A percentile compares a stretch with the other conserved stretches of the same genome.
Conservation (phyloP, 345 rosid genomes). For the Durio zibethinus region DNA sequence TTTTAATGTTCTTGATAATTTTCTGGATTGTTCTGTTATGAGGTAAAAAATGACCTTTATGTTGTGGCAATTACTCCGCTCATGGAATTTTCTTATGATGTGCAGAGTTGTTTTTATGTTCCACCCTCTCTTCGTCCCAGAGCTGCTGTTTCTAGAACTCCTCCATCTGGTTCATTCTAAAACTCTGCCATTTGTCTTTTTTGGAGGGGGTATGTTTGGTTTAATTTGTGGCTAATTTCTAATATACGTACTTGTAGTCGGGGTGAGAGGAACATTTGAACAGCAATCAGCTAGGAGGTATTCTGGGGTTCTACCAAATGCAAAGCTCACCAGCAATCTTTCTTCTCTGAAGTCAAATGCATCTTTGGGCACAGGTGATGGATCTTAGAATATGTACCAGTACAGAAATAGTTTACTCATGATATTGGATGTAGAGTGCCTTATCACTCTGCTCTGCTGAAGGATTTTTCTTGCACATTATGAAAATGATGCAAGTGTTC, state of each 20-base stretch:
- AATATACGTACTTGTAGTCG: constrained; percentile 34
- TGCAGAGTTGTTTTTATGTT: constrained; percentile 83
- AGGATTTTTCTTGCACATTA: background rate
- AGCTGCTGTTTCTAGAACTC: constrained; percentile 49
- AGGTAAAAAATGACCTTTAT: background rate
- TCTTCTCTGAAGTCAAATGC: constrained; percentile 46
- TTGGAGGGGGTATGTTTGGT: background rate
- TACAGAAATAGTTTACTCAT: background rate
- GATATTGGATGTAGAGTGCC: background rate
- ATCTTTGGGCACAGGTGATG: constrained; percentile 43
- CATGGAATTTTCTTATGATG: background rate
- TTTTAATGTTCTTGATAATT: background rate
- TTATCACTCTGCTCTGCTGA: background rate
- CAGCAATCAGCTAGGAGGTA: constrained; percentile 47
- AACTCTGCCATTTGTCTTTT: background rate
- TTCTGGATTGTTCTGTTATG: background rate
- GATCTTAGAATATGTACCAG: background rate
- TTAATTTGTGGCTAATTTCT: background rate
- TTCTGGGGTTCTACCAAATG: constrained; percentile 40
- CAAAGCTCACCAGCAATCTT: constrained; percentile 40
- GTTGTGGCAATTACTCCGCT: background rate
- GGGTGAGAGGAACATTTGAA: constrained; percentile 45
- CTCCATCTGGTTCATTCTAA: constrained; percentile 53
- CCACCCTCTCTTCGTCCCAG: constrained; percentile 82
- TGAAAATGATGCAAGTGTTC: background rate